Conservation (phyloP, 768 basidiomycete genomes). For the Omphalotus guepiniiformis region DNA sequence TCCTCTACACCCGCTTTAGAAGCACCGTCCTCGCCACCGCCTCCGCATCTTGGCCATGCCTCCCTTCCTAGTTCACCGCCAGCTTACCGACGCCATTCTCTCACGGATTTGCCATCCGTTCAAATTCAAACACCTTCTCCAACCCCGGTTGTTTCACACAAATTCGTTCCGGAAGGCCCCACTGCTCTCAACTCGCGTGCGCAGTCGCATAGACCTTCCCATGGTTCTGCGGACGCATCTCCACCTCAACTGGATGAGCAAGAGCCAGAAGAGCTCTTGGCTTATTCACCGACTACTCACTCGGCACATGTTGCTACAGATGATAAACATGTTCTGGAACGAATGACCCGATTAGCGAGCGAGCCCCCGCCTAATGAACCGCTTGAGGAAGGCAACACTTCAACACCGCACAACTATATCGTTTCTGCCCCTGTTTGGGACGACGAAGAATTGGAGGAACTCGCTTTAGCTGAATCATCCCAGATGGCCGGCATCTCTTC, state of each 20-base stretch:
- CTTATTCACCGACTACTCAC: conserved; percentile 26
- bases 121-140: neutral
- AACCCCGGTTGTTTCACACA: too few relatives aligned
- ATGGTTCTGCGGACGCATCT: too few relatives aligned
- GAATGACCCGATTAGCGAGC: conserved; percentile 47
- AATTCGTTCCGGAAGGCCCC: too few relatives aligned
- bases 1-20: neutral
- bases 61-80: conserved; percentile 32
- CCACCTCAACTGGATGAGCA: conserved; percentile 5
- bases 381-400: conserved; percentile 12
- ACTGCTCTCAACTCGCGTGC: too few relatives aligned
- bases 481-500: neutral
- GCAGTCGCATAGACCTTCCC: too few relatives aligned
- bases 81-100: conserved; percentile 38
- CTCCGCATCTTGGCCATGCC: conserved; percentile 13
- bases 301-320: conserved; percentile 63
- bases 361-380: conserved; percentile 34
- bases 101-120: conserved; percentile 1
- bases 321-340: conserved; percentile 56
- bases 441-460: conserved; percentile 43
- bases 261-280: neutral
- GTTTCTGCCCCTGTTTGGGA: conserved; percentile 52
- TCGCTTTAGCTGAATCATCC: conserved; percentile 15
- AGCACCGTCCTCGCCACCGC: conserved; percentile 11
- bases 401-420: conserved; percentile 13